Conservation (phyloP, 2,329 filamentous ascomycete genomes). For the Ophiostoma quercus region DNA sequence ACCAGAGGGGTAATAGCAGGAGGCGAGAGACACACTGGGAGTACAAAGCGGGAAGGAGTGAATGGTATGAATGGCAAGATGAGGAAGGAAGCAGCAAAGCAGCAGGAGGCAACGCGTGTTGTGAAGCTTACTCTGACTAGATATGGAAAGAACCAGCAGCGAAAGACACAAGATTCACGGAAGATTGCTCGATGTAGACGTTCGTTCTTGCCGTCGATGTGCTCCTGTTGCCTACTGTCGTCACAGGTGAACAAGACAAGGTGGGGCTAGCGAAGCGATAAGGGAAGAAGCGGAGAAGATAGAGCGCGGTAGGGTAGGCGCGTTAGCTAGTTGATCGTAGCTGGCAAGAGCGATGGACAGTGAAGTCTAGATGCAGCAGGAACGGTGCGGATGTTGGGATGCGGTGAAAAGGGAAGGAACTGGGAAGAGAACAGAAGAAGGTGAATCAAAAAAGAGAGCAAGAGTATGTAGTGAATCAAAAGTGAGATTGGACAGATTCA, state of each 20-base stretch:
- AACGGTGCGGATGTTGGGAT: neutral
- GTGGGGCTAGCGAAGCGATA: constrained; percentile 14
- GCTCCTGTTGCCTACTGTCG: constrained; percentile 11
- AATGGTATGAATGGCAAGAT: neutral
- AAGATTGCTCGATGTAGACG: neutral
- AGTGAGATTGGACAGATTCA: neutral
- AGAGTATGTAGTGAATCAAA: neutral
- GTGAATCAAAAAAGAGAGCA: neutral
- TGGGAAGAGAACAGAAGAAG: neutral
- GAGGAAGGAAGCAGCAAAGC: neutral
- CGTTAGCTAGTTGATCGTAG: neutral
- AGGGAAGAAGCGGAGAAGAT: constrained; percentile 15
- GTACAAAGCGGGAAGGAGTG: constrained; percentile 2
- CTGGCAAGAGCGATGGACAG: neutral
- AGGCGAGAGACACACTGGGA: constrained; percentile 9
- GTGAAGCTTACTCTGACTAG: constrained; percentile 13
- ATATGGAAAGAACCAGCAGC: constrained; percentile 1
- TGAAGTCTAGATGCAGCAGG: neutral
- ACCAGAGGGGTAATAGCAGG: constrained; percentile 13
- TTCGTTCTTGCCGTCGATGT: constrained; percentile 16
- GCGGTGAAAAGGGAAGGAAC: neutral
- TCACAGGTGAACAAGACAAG: constrained; percentile 7
- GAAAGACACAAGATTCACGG: neutral
- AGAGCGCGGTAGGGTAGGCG: constrained; percentile 4
- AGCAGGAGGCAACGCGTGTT: constrained; percentile 4